Evolutionary conservation across 495 filamentous ascomycete genomes (phyloP), one percentile per base, ranked within the genome.

Genomic region (Trichoderma orchidacearum): DNA sequence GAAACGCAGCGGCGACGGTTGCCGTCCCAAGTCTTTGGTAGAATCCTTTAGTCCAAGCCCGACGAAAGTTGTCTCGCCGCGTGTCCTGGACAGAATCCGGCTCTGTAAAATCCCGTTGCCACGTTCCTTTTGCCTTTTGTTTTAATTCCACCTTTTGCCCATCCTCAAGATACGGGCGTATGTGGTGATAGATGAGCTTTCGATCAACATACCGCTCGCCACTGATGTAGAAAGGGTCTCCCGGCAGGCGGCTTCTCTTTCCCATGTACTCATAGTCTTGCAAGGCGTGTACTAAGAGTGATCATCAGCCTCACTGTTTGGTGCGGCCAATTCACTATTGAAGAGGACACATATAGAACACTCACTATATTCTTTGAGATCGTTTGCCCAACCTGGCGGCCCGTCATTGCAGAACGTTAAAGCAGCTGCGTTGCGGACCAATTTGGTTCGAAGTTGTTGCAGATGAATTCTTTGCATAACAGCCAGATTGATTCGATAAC

Each of bases 21-120:
- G 59, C 59, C 18, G 61, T 35, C n/a, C 21, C 29, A 2, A 59
- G n/a, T n/a, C 32, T 35, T n/a, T 35, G 32, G n/a, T 35, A 35
- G n/a, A 35, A 35, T 8, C 32, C 32, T 35, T 35, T 8, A 8
- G 8, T 35, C 32, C 32, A 35, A 8, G 8, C n/a, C 8, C 32
- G 32, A 8, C 8, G 32, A n/a, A 35, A 35, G 32, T 8, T 35
- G 8, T 35, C 32, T 8, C 32, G 32, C 8, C 32, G 32, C 8
- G 8, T 35, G 32, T 35, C n/a, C 8, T n/a, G 8, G 8, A n/a
- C n/a, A n/a, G 8, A n/a, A 8, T 8, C 32, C 32, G 32, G n/a
- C 8, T 35, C 32, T 8, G 32, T 8, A 35, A n/a, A n/a, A 35
- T n/a, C 32, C 32, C 8, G 8, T 35, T 35, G 8, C 32, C 32